phyloP scores from a whole-genome alignment of 2,329 filamentous ascomycete species.

The Monosporascus sp. region DNA sequence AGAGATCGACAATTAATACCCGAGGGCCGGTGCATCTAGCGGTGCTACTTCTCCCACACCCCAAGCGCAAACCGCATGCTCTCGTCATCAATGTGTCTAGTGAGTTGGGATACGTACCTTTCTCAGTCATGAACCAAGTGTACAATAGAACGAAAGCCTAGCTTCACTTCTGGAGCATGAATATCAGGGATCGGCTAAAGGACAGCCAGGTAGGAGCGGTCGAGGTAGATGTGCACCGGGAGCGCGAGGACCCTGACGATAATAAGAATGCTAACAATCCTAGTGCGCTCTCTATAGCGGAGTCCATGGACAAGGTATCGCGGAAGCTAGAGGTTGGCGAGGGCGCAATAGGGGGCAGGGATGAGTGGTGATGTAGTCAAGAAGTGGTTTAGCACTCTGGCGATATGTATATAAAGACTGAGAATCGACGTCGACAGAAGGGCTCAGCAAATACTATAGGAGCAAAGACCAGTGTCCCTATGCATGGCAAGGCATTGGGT shows the following conservation, averaged over 20 bases:
- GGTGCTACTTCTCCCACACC: slow-evolving; percentile 42
- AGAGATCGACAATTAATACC: slow-evolving; percentile 56
- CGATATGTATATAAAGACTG: slow-evolving; percentile 12
- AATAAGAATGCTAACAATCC: slow-evolving; percentile 53
- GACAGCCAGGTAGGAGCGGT: slow-evolving; percentile 40
- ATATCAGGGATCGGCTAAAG: slow-evolving; percentile 45
- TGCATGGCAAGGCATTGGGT: too few relatives aligned
- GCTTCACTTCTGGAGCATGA: slow-evolving; percentile 53
- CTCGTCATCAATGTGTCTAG: slow-evolving; percentile 51
- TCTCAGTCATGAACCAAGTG: slow-evolving; percentile 49
- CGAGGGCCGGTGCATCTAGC: slow-evolving; percentile 52
- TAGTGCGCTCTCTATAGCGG: slow-evolving; percentile 41
- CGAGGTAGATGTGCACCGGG: slow-evolving; percentile 49
- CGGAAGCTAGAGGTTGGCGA: slow-evolving; percentile 40
- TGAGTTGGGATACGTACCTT: slow-evolving; percentile 47
- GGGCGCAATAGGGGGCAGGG: slow-evolving; percentile 44
- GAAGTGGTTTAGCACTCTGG: slow-evolving; percentile 39
- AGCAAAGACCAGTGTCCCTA: too few relatives aligned
- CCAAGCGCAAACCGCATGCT: slow-evolving; percentile 35
- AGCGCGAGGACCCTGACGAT: slow-evolving; percentile 49
- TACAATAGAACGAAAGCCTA: slow-evolving; percentile 57
- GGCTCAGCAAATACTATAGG: too few relatives aligned
- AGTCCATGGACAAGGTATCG: slow-evolving; percentile 47
- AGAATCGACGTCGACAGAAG: background rate
- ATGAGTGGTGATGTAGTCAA: slow-evolving; percentile 34